Evolutionary conservation across 805 yeast genomes (phyloP), one percentile per base, ranked within the genome.

Genomic region (Wickerhamia fluorescens): DNA sequence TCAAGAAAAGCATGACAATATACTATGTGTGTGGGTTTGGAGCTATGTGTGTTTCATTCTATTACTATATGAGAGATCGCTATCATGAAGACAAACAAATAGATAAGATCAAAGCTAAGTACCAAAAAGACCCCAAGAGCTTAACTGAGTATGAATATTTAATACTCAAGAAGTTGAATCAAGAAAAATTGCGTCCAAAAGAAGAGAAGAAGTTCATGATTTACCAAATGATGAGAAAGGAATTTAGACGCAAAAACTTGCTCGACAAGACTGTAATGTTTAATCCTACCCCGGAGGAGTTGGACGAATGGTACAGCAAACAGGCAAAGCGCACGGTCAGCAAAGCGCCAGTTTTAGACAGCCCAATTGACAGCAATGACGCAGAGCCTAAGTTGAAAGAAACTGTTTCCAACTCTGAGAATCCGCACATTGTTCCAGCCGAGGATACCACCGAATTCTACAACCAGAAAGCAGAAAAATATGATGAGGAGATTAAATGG

Each of bases 361-460:
- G 37, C 11, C 35, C 29, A 43, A 41, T 18, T 35, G 50, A 2
- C 53, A 61, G 34, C 24, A 40, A n/a, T 23, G 20, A 18, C 20
- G 7, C 20, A 10, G 20, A 18, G 9, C 10, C 20, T 27, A 36
- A n/a, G 29, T 26, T 20, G 46, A 45, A 10, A 35, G 33, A 2
- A 29, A 30, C 3, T 42, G 37, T 14, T 35, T 25, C 13, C 20
- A 73, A 57, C 23, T 49, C 51, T 18, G 56, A 58, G 16, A 58
- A 66, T 27, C 57, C 62, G 4, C 30, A 45, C 29, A 75, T 84
- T 23, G 66, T 79, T 27, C 79, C 81, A 4, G 68, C 94, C 2
- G 71, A 75, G 44, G 96, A 89, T 50, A 81, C 96, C 6, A 84
- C 95, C 1, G 68, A 63, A 7, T 79, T 83, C 46, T 86, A 81